Evolutionary conservation across 2,329 filamentous ascomycete species (phyloP).

Genomic region (Arachnomyces sp.): DNA sequence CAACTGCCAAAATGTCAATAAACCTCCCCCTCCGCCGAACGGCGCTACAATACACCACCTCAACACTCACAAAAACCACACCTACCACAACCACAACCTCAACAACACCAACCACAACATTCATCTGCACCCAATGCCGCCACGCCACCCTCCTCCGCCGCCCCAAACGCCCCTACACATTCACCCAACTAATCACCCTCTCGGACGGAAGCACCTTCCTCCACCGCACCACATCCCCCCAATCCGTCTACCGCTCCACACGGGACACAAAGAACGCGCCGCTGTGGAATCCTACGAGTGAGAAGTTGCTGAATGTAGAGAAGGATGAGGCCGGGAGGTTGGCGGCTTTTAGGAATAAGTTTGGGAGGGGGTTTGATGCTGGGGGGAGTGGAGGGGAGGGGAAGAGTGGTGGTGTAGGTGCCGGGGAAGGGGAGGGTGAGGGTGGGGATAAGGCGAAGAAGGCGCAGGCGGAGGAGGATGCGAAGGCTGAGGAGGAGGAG

Average conservation of each 20-base stretch:
- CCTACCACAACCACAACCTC: conserved; percentile 10
- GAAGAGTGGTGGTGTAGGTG: conserved; percentile 24
- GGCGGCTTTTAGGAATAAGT: conserved; percentile 74
- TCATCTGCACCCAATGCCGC: conserved; percentile 55
- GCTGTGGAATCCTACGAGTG: conserved; percentile 81
- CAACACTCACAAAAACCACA: conserved; percentile 15
- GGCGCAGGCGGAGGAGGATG: conserved; percentile 9
- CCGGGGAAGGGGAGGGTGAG: conserved; percentile 34
- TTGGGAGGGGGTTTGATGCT: conserved; percentile 75
- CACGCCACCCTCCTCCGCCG: conserved; percentile 79
- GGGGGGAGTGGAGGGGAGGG: conserved; percentile 27
- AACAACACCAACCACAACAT: conserved; percentile 26
- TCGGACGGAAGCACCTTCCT: conserved; percentile 76
- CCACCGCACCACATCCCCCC: conserved; percentile 42
- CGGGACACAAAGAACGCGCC: conserved; percentile 87
- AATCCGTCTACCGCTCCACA: conserved; percentile 51
- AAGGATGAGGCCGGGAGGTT: conserved; percentile 89
- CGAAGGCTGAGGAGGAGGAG: conserved; percentile 39
- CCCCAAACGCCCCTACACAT: conserved; percentile 87
- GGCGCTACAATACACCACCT: background rate
- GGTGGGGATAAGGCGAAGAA: conserved; percentile 19
- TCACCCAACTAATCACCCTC: conserved; percentile 92
- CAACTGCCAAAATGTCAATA: conserved; percentile 23
- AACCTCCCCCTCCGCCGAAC: conserved; percentile 27
- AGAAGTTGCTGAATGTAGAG: conserved; percentile 77